Conservation (phyloP, 108 stramenopile genomes). For the Mediolabrus comicus region DNA sequence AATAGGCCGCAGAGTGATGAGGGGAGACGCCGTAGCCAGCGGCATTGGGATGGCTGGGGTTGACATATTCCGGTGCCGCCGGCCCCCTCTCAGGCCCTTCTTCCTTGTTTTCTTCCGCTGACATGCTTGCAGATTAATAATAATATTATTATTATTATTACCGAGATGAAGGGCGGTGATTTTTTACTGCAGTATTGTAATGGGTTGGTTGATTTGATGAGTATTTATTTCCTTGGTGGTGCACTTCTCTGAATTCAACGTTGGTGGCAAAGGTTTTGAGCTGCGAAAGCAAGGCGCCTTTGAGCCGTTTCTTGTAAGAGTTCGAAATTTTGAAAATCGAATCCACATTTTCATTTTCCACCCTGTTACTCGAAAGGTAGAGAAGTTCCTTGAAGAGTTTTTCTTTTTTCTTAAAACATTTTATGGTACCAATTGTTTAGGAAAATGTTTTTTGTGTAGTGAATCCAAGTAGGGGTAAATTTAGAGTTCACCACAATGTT, state of each 20-base stretch:
- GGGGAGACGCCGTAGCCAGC: background rate
- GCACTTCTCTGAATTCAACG: background rate
- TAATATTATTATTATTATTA: background rate
- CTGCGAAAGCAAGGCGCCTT: background rate
- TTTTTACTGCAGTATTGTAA: too few relatives aligned
- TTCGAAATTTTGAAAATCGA: conserved; percentile 4
- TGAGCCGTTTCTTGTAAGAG: background rate
- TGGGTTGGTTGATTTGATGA: background rate
- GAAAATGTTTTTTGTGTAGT: too few relatives aligned
- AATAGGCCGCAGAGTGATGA: background rate
- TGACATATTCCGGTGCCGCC: background rate
- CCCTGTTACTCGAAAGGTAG: background rate
- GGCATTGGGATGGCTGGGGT: background rate
- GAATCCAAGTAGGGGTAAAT: too few relatives aligned
- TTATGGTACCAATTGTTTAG: too few relatives aligned
- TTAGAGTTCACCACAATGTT: too few relatives aligned
- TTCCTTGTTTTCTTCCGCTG: background rate
- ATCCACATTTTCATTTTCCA: background rate
- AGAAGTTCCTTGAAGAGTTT: too few relatives aligned
- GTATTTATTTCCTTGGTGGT: background rate
- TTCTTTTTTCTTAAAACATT: too few relatives aligned
- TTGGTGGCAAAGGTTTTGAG: background rate
- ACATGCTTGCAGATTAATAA: background rate
- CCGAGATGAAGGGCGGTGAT: background rate
- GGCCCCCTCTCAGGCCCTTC: background rate